Evolutionary conservation across 345 rosid species (phyloP).

Genomic region (Sisymbrium altissimum): DNA sequence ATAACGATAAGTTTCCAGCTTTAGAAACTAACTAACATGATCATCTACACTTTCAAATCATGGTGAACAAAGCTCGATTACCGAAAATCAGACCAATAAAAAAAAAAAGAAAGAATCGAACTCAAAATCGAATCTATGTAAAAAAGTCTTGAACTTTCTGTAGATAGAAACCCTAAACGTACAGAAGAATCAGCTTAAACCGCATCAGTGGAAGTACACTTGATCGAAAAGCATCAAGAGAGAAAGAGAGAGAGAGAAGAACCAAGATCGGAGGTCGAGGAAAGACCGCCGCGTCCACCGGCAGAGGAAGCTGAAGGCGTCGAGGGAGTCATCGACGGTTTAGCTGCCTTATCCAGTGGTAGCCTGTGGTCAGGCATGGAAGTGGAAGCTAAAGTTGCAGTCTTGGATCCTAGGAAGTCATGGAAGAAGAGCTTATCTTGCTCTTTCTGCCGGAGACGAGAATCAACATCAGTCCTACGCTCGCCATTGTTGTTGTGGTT

Average conservation of each 20-base stretch:
- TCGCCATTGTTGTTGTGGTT: conserved; percentile 39
- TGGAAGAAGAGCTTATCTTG: conserved; percentile 66
- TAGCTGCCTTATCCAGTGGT: conserved; percentile 26
- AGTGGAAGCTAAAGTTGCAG: conserved; percentile 38
- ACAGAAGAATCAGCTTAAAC: conserved; percentile 12
- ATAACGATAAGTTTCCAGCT: background rate
- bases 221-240: background rate
- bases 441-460: conserved; percentile 32
- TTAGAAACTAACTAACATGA: conserved; percentile 13
- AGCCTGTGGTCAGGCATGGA: conserved; percentile 37
- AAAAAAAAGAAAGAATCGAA: background rate
- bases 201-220: background rate
- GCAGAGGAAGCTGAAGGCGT: conserved; percentile 55
- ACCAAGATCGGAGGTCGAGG: conserved; percentile 85
- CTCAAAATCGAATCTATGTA: conserved; percentile 15
- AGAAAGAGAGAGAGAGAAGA: conserved; percentile 43
- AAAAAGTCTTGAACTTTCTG: conserved; percentile 4
- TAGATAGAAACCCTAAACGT: conserved; percentile 7
- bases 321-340: conserved; percentile 42
- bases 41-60: background rate
- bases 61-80: background rate
- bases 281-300: conserved; percentile 59
- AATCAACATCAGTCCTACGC: conserved; percentile 10
- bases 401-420: conserved; percentile 80
- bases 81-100: background rate